phyloP scores from a whole-genome alignment of 805 yeast species.

The Wickerhamiella brachini region DNA sequence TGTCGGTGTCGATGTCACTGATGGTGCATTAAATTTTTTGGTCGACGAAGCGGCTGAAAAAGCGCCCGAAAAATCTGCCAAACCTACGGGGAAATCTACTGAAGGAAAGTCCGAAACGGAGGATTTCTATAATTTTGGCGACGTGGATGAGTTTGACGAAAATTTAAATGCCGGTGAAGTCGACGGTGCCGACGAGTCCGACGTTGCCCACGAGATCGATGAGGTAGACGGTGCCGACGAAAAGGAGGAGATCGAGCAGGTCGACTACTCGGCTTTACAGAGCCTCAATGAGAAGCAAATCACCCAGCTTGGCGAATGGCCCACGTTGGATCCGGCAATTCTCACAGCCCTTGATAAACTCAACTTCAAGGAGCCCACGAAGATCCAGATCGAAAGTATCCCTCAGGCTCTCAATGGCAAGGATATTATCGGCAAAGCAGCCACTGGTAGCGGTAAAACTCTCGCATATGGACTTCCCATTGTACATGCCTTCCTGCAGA shows the following conservation, averaged over 20 bases:
- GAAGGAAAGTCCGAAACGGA: constrained; percentile 7
- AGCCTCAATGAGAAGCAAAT: constrained; percentile 9
- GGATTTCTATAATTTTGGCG: background rate
- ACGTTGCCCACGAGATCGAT: constrained; percentile 3
- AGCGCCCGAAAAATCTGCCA: constrained; percentile 8
- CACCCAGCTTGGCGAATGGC: constrained; percentile 22
- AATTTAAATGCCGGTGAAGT: constrained; percentile 3
- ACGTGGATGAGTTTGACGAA: background rate
- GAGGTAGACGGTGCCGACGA: constrained; percentile 4
- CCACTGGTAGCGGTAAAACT: constrained; percentile 96
- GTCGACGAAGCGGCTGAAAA: constrained; percentile 27
- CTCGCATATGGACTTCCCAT: constrained; percentile 91
- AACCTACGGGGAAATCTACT: constrained; percentile 7
- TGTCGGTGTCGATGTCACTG: constrained; percentile 61
- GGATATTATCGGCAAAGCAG: constrained; percentile 90
- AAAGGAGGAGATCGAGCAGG: constrained; percentile 5
- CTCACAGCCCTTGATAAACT: constrained; percentile 47
- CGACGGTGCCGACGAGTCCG: constrained; percentile 4
- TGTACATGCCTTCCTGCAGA: constrained; percentile 40
- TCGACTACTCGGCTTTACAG: constrained; percentile 13
- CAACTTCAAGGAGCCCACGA: constrained; percentile 61
- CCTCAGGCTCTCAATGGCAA: constrained; percentile 60
- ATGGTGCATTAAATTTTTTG: constrained; percentile 44
- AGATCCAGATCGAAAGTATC: constrained; percentile 63
- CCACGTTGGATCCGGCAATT: constrained; percentile 28